Percentiles rank a stretch among this genome's conserved stretches.
Conservation (phyloP, 495 filamentous ascomycete genomes). For the Gamarada debralockiae region DNA sequence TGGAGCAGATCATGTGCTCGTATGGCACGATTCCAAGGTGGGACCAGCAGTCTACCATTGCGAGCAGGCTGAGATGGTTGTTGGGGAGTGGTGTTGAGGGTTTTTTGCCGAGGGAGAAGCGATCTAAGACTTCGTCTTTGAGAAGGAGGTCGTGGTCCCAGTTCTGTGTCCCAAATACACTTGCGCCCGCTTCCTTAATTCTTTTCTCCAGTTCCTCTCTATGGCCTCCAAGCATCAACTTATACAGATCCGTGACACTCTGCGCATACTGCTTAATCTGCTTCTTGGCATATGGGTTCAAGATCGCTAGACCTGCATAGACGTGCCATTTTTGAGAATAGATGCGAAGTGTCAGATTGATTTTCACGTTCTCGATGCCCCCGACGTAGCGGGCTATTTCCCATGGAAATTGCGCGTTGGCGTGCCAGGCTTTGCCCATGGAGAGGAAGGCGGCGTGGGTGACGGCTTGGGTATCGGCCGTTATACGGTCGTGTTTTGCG, state of each 20-base stretch:
- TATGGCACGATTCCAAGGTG: constrained; percentile 90
- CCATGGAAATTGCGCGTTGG: constrained; percentile 93
- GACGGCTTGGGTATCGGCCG: constrained; percentile 95
- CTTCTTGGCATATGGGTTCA: constrained; percentile 85
- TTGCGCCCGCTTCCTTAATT: constrained; percentile 71
- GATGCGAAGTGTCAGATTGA: constrained; percentile 94
- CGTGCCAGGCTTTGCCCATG: constrained; percentile 97
- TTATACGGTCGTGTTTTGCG: constrained; percentile 89
- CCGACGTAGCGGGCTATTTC: constrained; percentile 88
- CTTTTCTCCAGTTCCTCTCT: constrained; percentile 73
- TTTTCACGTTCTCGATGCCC: constrained; percentile 98
- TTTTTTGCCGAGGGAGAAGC: constrained; percentile 74
- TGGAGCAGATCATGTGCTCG: constrained; percentile 99
- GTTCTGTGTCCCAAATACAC: constrained; percentile 63
- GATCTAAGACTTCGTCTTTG: constrained; percentile 78
- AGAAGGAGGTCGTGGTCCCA: constrained; percentile 65
- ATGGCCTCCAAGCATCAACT: constrained; percentile 87
- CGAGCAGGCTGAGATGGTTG: constrained; percentile 87
- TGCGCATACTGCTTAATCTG: constrained; percentile 93
- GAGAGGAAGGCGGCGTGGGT: constrained; percentile 95
- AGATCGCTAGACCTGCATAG: constrained; percentile 93
- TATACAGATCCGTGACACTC: constrained; percentile 91
- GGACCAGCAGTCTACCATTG: constrained; percentile 99
- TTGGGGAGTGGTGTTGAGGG: constrained; percentile 61
- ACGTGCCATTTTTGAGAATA: constrained; percentile 99